Conservation (phyloP, 1,139 yeast species). For the Yamadazyma spencermartinsiae region DNA sequence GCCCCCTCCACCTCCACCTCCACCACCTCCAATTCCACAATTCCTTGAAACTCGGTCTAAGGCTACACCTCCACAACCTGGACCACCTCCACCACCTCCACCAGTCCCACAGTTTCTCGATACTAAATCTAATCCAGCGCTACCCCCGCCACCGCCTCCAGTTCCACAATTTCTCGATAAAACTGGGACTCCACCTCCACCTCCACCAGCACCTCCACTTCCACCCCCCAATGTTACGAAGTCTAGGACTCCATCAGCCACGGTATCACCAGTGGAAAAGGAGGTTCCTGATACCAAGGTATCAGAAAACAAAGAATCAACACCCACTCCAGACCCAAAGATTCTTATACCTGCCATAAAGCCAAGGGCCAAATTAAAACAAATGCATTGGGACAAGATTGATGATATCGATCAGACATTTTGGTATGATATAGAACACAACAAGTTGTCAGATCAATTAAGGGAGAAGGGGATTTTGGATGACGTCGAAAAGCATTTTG, state of each 20-base stretch:
- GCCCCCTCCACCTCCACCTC: slow-evolving; percentile 36
- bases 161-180: slow-evolving; percentile 26
- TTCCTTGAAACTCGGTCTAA: slow-evolving; percentile 1
- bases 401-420: slow-evolving; percentile 71
- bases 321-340: slow-evolving; percentile 8
- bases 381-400: slow-evolving; percentile 93
- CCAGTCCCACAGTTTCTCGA: slow-evolving; percentile 12
- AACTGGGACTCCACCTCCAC: slow-evolving; percentile 19
- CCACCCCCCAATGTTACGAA: slow-evolving; percentile 17
- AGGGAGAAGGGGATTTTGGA: slow-evolving; percentile 70
- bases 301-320: slow-evolving; percentile 4
- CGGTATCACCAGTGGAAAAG: not conserved
- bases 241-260: not conserved
- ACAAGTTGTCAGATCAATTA: slow-evolving; percentile 52
- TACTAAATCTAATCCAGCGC: slow-evolving; percentile 14
- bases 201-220: slow-evolving; percentile 18
- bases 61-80: slow-evolving; percentile 23
- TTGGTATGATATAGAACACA: slow-evolving; percentile 66
- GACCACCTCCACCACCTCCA: slow-evolving; percentile 39
- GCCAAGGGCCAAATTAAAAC: slow-evolving; percentile 73
- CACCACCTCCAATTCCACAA: slow-evolving; percentile 21
- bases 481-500: slow-evolving; percentile 80
- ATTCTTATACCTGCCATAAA: slow-evolving; percentile 29
- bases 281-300: slow-evolving; percentile 5
- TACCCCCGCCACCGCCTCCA: slow-evolving; percentile 20